phyloP scores from a whole-genome alignment of 2,329 filamentous ascomycete species.

The Monosporascus sp. region DNA sequence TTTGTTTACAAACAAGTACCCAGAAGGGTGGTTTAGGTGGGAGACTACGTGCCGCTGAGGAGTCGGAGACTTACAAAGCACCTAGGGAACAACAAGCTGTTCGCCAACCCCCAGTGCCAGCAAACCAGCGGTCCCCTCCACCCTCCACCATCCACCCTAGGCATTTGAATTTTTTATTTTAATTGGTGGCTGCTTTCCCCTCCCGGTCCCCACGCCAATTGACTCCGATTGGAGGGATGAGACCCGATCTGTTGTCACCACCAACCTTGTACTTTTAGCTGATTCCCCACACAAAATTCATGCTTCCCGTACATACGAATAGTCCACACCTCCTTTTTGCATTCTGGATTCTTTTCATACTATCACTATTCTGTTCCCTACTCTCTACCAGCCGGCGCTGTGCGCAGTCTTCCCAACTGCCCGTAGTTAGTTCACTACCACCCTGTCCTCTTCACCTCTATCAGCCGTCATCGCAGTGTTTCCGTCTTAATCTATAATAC shows the following conservation, averaged over 20 bases:
- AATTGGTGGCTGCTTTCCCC: no score
- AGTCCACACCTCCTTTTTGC: conserved; percentile 22
- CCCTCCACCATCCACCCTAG: background rate
- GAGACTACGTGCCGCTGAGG: background rate
- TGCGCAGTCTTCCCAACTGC: conserved; percentile 11
- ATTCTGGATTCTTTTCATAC: conserved; percentile 7
- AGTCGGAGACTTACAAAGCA: background rate
- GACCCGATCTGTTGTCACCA: no score
- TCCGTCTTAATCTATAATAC: conserved; percentile 7
- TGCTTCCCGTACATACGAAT: background rate
- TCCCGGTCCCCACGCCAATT: no score
- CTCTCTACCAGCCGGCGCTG: conserved; percentile 18
- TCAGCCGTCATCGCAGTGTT: conserved; percentile 9
- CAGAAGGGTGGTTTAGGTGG: background rate
- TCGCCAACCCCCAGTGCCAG: background rate
- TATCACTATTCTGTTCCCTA: conserved; percentile 1
- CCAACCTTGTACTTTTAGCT: no score
- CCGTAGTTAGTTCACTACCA: background rate
- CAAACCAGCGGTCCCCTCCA: background rate
- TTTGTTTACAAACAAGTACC: conserved; percentile 10
- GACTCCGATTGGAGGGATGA: no score
- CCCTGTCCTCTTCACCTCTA: conserved; percentile 1
- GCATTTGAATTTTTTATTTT: no score
- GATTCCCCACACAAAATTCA: background rate
- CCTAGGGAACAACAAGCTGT: background rate